Evolutionary conservation across 1,139 yeast species (phyloP).

Genomic region (Hyphopichia buzzinii): DNA sequence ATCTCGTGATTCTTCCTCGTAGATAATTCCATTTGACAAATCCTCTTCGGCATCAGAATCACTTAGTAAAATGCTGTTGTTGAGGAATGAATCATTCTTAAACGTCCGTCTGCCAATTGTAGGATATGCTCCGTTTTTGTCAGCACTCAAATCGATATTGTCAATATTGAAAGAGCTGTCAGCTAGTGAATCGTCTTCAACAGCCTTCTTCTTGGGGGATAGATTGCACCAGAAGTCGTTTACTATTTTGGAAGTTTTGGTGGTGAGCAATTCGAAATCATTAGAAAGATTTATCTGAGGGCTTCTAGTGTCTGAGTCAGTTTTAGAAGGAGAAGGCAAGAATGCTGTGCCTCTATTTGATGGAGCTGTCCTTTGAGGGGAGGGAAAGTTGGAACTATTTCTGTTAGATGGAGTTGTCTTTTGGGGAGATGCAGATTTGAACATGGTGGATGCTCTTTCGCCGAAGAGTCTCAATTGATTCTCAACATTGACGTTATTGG

Average conservation of each 20-base stretch:
- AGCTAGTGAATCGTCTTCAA: conserved; percentile 13
- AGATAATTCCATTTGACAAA: neutral
- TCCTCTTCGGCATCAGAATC: conserved; percentile 3
- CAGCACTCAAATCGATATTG: conserved; percentile 7
- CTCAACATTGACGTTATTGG: conserved; percentile 4
- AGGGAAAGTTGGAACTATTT: neutral
- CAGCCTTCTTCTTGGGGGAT: conserved; percentile 12
- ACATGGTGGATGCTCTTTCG: conserved; percentile 22
- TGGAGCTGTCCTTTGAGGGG: conserved; percentile 1
- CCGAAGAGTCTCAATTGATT: conserved; percentile 11
- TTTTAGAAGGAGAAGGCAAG: neutral
- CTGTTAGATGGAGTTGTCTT: conserved; percentile 4
- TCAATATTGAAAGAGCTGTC: conserved; percentile 30
- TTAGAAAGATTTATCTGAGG: conserved; percentile 1
- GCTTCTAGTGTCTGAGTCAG: neutral
- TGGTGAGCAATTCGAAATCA: conserved; percentile 20
- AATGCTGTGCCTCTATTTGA: neutral
- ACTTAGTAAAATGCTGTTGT: conserved; percentile 7
- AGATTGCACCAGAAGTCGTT: conserved; percentile 15
- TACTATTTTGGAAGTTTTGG: conserved; percentile 22
- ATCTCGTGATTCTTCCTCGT: conserved; percentile 8
- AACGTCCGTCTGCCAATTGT: neutral
- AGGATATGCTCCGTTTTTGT: conserved; percentile 1
- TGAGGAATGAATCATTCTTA: conserved; percentile 6
- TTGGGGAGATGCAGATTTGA: conserved; percentile 6